Evolutionary conservation across 352 stramenopile genomes (phyloP).

Genomic region (Phytopythium vexans): DNA sequence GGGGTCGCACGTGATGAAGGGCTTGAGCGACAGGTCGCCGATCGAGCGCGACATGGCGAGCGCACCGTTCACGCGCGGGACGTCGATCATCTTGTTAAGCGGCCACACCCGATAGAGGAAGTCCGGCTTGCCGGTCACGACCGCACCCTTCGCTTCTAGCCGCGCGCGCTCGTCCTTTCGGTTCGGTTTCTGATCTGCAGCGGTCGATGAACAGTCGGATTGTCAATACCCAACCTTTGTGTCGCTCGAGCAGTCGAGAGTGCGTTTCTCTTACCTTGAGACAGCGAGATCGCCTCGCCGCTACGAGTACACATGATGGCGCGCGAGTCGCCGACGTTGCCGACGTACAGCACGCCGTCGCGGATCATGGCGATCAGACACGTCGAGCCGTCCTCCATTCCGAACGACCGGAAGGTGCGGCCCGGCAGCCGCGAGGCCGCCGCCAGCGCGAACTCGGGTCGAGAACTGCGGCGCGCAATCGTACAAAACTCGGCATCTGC

Average conservation of each 20-base stretch:
- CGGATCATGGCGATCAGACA: conserved; percentile 76
- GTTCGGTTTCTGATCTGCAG: conserved; percentile 77
- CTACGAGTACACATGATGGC: conserved; percentile 59
- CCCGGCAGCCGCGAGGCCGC: conserved; percentile 15
- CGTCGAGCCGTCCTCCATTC: conserved; percentile 77
- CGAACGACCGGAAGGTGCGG: conserved; percentile 33
- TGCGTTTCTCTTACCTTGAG: conserved; percentile 24
- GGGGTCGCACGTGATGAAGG: conserved; percentile 71
- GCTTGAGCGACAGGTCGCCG: conserved; percentile 74
- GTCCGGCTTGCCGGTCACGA: conserved; percentile 57
- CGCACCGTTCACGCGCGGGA: conserved; percentile 75
- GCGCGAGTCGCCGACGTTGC: conserved; percentile 83
- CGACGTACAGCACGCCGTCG: conserved; percentile 62
- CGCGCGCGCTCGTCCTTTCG: conserved; percentile 69
- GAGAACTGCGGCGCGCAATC: conserved; percentile 43
- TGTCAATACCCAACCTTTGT: no score
- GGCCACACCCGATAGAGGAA: conserved; percentile 75
- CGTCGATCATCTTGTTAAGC: conserved; percentile 73
- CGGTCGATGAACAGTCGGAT: background rate
- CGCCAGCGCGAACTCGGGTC: conserved; percentile 22
- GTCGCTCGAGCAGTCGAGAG: background rate
- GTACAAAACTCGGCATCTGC: conserved; percentile 65
- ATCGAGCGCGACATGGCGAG: conserved; percentile 84
- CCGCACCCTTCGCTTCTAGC: conserved; percentile 63
- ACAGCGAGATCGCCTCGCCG: conserved; percentile 58